Evolutionary conservation across 805 yeast genomes (phyloP), one percentile per base, ranked within the genome.

Genomic region (Saccharomycopsis schoenii): DNA sequence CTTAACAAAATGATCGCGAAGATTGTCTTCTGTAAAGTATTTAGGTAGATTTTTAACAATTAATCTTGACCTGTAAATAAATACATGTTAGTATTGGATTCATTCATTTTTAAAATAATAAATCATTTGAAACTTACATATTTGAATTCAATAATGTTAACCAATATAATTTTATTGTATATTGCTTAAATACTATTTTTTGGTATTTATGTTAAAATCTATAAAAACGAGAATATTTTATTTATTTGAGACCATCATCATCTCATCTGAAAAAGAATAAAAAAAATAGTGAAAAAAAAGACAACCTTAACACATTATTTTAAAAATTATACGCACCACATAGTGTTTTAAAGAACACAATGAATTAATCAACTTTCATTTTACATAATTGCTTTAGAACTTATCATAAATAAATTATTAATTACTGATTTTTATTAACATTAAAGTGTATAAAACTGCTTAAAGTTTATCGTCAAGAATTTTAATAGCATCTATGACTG

Each of bases 11-110:
- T 82, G 86, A 41, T 75, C 76, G 60, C 76, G 73, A 60, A 88
- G 72, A 66, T 83, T 81, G 1, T 79, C 86, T 69, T 88, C 93
- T 0, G 83, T 79, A 63, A 79, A 80, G 69, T 84, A 84, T 64
- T 75, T 74, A 15, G 96, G 96, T 59, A 88, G 78, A 57, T 89
- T 89, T 69, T 85, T 88, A 12, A 88, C 91, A 65, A 88, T 88
- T 40, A 88, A 76, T 68, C 96, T 83, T 21, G 94, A 87, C 65
- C 41, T 62, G 17, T 39, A 40, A 17, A 21, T 54, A 19, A 54
- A 54, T 14, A 19, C 37, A 4, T 47, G 52, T 47, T 24, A 47
- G 34, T 21, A 21, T 12, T 21, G 10, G 21, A 9, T 47, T 21
- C 14, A 24, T 25, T 21, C 29, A 37, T 37, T 4, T 29, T 29